Conservation (phyloP, 2,329 filamentous ascomycete genomes). For the Talaromyces sp. region DNA sequence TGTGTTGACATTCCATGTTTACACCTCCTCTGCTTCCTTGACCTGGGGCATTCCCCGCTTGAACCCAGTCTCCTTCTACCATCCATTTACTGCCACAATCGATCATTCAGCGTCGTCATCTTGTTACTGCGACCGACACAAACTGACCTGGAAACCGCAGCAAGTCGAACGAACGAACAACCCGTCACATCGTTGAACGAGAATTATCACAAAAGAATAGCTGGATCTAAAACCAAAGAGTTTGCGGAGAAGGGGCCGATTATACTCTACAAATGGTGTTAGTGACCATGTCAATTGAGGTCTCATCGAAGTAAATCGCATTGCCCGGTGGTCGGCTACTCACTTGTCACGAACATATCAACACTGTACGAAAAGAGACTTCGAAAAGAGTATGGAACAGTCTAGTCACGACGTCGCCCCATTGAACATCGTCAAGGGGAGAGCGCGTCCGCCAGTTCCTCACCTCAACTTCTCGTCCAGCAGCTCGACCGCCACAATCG, state of each 20-base stretch:
- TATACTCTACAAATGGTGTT: neutral
- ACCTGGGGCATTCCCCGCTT: conserved; percentile 20
- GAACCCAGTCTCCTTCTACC: conserved; percentile 14
- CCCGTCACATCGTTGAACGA: neutral
- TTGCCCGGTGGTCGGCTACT: conserved; percentile 32
- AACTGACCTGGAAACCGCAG: conserved; percentile 8
- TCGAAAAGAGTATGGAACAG: conserved; percentile 32
- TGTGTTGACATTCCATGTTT: conserved; percentile 24
- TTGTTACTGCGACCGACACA: neutral
- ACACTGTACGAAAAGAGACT: conserved; percentile 1
- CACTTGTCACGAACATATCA: conserved; percentile 18
- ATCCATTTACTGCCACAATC: conserved; percentile 13
- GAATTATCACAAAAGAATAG: neutral
- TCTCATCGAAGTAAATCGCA: conserved; percentile 15
- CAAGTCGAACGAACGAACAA: neutral
- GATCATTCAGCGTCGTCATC: conserved; percentile 1
- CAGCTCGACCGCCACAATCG: conserved; percentile 12
- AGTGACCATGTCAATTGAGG: conserved; percentile 19
- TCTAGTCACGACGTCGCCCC: conserved; percentile 39
- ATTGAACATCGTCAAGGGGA: conserved; percentile 40
- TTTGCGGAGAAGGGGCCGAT: neutral
- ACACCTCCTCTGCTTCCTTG: conserved; percentile 17
- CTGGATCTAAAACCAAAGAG: neutral
- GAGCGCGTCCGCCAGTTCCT: conserved; percentile 22
- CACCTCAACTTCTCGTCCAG: conserved; percentile 21